Base-by-base conservation (phyloP, 495 filamentous ascomycete genomes). In the Tuber melanosporum region DNA sequence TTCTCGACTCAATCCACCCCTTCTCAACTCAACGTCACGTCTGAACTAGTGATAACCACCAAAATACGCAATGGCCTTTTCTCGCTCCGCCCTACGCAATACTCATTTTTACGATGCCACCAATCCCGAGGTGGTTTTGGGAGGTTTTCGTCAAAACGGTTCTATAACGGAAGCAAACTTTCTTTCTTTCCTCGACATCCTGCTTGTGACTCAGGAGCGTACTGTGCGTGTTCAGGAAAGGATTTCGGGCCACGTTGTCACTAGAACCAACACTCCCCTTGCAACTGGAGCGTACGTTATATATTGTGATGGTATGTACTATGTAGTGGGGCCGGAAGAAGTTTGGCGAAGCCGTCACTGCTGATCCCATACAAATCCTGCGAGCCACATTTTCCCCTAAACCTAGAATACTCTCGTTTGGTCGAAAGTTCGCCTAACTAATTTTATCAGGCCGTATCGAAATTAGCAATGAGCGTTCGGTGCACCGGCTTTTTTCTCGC, bases 91-190 rank as follows among this genome's bases (percentile, higher is more conserved):
- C 43, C 70, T 75, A 39, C 75, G 71, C 72, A 83, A 83, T 44
- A 72, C 80, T 20, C 80, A 26, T 73, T 82, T 82, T 74, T 82
- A 76, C 74, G 74, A 81, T 43, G 76, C 72, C 39, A 39, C 74
- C 26, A 77, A 75, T 71, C 80, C 78, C 76, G 77, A 82, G 46
- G 77, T 52, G 39, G 71, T 73, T 72, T 70, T 83, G 12, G 73
- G 81, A 44, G 77, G 79, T 32, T 66, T 81, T 71, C 43, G 77
- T 70, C 76, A 77, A 75, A 81, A 82, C 71, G 79, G 79, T 20
- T 83, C 79, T 14, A 22, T 83, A 70, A 82, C 76, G 0, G 79
- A 83, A 75, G 74, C 41, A 72, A 79, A 76, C 73, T 81, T 83
- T 79, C 82, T 83, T 42, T 19, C 39, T 45, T 78, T 83, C 73